Conservation (phyloP, 441 rosid genomes). For the Syzygium malaccense region DNA sequence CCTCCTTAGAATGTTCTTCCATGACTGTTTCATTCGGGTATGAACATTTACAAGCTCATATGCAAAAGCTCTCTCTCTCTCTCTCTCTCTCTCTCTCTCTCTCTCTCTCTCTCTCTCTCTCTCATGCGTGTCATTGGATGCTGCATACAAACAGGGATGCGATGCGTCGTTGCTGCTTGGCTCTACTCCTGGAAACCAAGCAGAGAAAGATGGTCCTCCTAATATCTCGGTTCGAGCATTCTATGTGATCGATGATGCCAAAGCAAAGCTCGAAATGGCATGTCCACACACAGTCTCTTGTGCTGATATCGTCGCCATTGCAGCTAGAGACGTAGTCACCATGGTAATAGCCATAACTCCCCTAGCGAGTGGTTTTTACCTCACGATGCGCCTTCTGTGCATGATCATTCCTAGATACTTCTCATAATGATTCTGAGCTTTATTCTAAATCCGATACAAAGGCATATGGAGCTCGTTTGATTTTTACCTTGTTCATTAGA, state of each 20-base stretch:
- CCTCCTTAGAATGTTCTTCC: conserved; percentile 80
- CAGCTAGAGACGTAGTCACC: conserved; percentile 69
- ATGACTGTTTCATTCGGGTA: conserved; percentile 84
- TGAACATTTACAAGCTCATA: not conserved
- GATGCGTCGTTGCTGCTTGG: conserved; percentile 69
- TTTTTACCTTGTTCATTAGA: not conserved
- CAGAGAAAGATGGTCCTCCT: conserved; percentile 83
- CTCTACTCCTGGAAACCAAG: conserved; percentile 50
- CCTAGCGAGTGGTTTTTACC: not conserved
- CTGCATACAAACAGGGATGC: conserved; percentile 43
- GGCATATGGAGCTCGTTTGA: not conserved
- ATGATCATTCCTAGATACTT: not conserved
- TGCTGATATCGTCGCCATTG: conserved; percentile 53
- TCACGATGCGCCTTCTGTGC: not conserved
- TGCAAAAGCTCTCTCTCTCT: not conserved
- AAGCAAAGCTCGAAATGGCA: conserved; percentile 52
- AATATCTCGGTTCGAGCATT: conserved; percentile 63
- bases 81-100: not conserved
- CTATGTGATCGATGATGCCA: conserved; percentile 67
- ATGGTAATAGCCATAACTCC: conserved; percentile 25
- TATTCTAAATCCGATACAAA: not conserved
- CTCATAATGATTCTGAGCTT: not conserved
- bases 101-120: not conserved
- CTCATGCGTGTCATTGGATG: not conserved
- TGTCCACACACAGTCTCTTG: conserved; percentile 65